Conservation (phyloP, 495 filamentous ascomycete species). For the Aspergillus egyptiacus region DNA sequence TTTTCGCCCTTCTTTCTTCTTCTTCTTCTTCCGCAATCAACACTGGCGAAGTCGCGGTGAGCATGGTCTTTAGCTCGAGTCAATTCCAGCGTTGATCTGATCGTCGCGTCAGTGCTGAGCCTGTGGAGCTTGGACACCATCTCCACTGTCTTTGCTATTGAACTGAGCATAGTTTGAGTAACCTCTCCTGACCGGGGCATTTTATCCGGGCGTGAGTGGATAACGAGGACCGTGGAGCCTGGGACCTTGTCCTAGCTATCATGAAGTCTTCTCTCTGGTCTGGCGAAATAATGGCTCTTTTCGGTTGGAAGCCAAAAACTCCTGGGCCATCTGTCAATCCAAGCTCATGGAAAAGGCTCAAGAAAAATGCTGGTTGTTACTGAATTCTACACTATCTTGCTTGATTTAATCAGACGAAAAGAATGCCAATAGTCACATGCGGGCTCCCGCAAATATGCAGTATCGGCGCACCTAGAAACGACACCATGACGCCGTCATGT, state of each 20-base stretch:
- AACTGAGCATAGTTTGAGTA: neutral
- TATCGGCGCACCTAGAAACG: slow-evolving; percentile 18
- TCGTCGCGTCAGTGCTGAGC: slow-evolving; percentile 1
- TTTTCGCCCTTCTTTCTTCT: neutral
- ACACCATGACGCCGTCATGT: slow-evolving; percentile 17
- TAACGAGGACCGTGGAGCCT: too few relatives aligned
- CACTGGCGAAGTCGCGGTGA: slow-evolving; percentile 4
- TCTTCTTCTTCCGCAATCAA: neutral
- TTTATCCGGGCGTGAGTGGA: neutral
- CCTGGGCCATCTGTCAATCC: too few relatives aligned
- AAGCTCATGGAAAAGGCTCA: neutral
- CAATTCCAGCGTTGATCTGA: neutral
- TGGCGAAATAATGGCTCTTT: too few relatives aligned
- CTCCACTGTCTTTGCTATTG: neutral
- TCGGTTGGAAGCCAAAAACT: too few relatives aligned
- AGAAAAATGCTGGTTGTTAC: slow-evolving; percentile 5
- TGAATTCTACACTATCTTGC: slow-evolving; percentile 14
- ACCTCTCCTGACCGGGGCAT: neutral
- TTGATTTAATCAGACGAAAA: slow-evolving; percentile 15
- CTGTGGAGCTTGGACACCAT: neutral
- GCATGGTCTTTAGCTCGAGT: neutral
- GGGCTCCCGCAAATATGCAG: slow-evolving; percentile 18
- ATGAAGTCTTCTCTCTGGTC: too few relatives aligned
- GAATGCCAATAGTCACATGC: slow-evolving; percentile 26
- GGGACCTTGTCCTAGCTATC: too few relatives aligned